Evolutionary conservation across 2,329 filamentous ascomycete species (phyloP), one percentile per base, ranked within the genome.

Genomic region (Diplodia seriata): DNA sequence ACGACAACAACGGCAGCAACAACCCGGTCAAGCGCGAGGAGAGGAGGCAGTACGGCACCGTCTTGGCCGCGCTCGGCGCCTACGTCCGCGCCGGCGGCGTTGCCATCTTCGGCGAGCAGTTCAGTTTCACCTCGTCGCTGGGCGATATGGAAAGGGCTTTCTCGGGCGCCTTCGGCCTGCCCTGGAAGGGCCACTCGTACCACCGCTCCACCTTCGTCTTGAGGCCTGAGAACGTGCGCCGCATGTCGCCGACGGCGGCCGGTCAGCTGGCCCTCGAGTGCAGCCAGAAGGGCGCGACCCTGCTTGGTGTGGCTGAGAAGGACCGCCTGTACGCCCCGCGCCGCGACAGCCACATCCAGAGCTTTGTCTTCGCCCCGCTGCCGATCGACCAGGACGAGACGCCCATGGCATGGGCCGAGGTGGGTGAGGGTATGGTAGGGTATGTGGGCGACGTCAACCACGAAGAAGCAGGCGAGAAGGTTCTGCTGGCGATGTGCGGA

Each of bases 241-340:
- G 31, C 11, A 38, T 38, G 36, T 5, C 54, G 29, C 12, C 11
- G 3, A 6, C 18, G 20, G 33, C 54, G n/a, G 54, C 5, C 33
- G n/a, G 31, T 1, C 31, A 4, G 12, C 55, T 31, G 55, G 6
- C 55, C 9, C 14, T 6, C 14, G 12, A 7, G 31, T 59, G 18
- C 55, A 59, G 36, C 36, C 8, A 29, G 36, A 59, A 43, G 36
- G 38, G 36, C 55, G 20, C n/a, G 55, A 36, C 43, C 38, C 55
- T 59, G 20, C 2, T 6, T 4, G 23, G 20, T 23, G 55, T 59
- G 12, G 33, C 15, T 11, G 12, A 26, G 20, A 26, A 9, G 12
- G 55, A 43, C 14, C 36, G 7, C 1, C 11, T 47, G n/a, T 47
- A 47, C 23, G 20, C 12, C 11, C 36, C 55, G 15, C 3, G 12